phyloP scores from a whole-genome alignment of 257 asterid species.

The Gynochthodes officinalis region DNA sequence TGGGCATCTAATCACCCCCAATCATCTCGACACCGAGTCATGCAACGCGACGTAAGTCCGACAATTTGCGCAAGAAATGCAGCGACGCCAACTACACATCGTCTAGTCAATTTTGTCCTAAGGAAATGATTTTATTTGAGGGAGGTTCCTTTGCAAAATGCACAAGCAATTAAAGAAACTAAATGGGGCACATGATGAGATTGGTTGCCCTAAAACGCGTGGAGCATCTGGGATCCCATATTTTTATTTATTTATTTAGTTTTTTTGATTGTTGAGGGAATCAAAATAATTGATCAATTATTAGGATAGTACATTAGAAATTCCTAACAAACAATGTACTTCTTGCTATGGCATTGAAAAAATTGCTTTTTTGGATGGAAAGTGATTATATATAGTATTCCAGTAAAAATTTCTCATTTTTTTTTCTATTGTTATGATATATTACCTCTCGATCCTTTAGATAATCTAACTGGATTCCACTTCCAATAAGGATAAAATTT shows the following conservation, averaged over 20 bases:
- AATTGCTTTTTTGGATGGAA: too few relatives aligned
- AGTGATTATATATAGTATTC: too few relatives aligned
- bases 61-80: conserved; percentile 12
- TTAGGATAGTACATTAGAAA: not conserved
- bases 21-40: conserved; percentile 34
- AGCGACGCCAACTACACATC: conserved; percentile 1
- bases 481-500: too few relatives aligned
- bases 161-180: not conserved
- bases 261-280: too few relatives aligned
- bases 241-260: not conserved
- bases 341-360: too few relatives aligned
- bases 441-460: too few relatives aligned
- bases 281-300: not conserved
- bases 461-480: too few relatives aligned
- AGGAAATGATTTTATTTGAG: not conserved
- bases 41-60: conserved; percentile 21
- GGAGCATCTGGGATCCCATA: too few relatives aligned
- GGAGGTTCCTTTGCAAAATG: not conserved
- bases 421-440: too few relatives aligned
- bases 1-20: conserved; percentile 70
- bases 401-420: too few relatives aligned
- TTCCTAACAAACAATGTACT: too few relatives aligned
- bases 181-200: not conserved
- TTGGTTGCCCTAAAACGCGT: not conserved
- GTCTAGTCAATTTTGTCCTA: conserved; percentile 16